phyloP scores from a whole-genome alignment of 148 eudicot genomes.

The Arbutus unedo region DNA sequence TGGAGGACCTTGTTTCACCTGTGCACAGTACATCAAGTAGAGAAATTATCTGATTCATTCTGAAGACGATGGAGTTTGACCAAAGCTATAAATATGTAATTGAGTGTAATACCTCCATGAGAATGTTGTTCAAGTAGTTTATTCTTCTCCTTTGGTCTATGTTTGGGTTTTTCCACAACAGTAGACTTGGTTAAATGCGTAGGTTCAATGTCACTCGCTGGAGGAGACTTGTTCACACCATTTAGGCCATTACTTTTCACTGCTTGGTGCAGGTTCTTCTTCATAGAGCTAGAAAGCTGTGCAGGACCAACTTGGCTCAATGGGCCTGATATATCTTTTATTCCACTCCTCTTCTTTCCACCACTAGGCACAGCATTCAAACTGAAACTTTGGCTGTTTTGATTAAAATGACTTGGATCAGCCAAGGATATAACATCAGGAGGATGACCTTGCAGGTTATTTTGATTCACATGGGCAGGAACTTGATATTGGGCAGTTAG shows the following conservation, averaged over 20 bases:
- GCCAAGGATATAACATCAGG: constrained; percentile 25
- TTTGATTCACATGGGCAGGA: constrained; percentile 34
- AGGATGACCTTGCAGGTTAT: constrained; percentile 37
- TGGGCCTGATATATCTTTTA: constrained; percentile 44
- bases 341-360: constrained; percentile 41
- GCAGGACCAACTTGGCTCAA: constrained; percentile 32
- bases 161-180: constrained; percentile 36
- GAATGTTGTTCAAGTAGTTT: constrained; percentile 37
- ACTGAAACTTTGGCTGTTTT: constrained; percentile 18
- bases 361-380: constrained; percentile 26
- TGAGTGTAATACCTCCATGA: constrained; percentile 52
- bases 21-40: constrained; percentile 19
- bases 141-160: constrained; percentile 44
- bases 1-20: constrained; percentile 55
- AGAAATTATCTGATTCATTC: constrained; percentile 1
- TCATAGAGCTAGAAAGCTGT: constrained; percentile 36
- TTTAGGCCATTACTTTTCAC: constrained; percentile 36
- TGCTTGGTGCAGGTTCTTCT: constrained; percentile 36
- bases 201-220: constrained; percentile 29
- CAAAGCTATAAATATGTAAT: constrained; percentile 12
- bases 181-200: constrained; percentile 37
- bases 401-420: constrained; percentile 28
- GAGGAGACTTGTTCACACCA: constrained; percentile 33
- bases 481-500: constrained; percentile 39
- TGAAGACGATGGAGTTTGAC: background rate